Percentiles rank a stretch among this genome's conserved stretches.
phyloP scores from a whole-genome alignment of 2,329 filamentous ascomycete species.

The Penicillium fuscoglaucum region DNA sequence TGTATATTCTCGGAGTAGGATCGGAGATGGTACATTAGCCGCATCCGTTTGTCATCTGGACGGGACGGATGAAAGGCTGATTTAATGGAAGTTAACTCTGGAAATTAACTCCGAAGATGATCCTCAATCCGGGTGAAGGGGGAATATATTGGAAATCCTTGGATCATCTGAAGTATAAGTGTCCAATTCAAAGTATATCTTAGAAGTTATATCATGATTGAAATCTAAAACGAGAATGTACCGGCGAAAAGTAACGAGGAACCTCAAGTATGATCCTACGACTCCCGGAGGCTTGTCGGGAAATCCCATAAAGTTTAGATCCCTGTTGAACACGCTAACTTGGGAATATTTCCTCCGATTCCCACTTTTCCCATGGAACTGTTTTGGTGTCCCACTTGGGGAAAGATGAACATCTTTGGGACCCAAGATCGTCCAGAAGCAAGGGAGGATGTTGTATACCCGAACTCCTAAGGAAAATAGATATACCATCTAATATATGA shows the following conservation, averaged over 20 bases:
- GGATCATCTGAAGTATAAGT: neutral
- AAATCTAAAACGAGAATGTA: neutral
- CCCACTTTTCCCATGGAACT: neutral
- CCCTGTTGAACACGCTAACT: slow-evolving; percentile 5
- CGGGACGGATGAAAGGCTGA: neutral
- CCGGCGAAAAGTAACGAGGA: neutral
- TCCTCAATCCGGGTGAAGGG: neutral
- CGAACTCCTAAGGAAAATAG: neutral
- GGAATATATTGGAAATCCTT: neutral
- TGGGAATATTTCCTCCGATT: neutral
- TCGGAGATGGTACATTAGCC: neutral
- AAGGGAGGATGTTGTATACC: neutral
- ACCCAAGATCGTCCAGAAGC: slow-evolving; percentile 7
- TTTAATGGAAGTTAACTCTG: slow-evolving; percentile 1
- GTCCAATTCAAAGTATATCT: too few relatives aligned
- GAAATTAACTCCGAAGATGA: neutral
- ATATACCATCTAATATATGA: neutral
- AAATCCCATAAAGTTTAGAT: slow-evolving; percentile 4
- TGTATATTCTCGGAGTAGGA: neutral
- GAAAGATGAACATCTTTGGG: slow-evolving; percentile 3
- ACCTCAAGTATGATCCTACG: neutral
- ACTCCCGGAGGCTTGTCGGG: slow-evolving; percentile 1
- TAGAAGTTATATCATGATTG: neutral
- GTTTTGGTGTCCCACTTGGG: slow-evolving; percentile 2
- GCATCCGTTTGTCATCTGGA: neutral